phyloP scores from a whole-genome alignment of 1,284 basidiomycete species.

The Papiliotrema terrestris region DNA sequence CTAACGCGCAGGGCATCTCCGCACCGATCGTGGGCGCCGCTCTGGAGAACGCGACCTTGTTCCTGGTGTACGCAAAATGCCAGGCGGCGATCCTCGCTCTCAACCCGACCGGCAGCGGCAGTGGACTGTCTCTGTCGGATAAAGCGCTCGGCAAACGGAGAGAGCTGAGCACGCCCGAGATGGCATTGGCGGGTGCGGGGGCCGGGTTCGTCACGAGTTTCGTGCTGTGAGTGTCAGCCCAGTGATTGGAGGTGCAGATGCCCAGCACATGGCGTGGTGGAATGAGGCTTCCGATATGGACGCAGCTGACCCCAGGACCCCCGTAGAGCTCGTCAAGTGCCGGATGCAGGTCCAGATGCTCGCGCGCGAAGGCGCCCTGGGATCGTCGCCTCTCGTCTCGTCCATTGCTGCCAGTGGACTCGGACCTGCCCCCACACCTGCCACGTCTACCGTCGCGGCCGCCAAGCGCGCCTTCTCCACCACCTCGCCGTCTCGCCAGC shows the following conservation, averaged over 20 bases:
- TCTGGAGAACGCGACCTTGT: conserved; percentile 82
- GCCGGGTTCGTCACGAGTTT: conserved; percentile 80
- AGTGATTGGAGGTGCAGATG: not conserved
- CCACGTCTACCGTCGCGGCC: conserved; percentile 7
- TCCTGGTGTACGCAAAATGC: conserved; percentile 79
- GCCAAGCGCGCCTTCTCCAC: conserved; percentile 10
- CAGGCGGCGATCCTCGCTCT: conserved; percentile 60
- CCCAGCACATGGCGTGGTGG: too few species aligned
- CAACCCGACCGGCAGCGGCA: conserved; percentile 9
- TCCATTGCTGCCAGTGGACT: conserved; percentile 16
- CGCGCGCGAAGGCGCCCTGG: conserved; percentile 48
- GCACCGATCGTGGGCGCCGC: conserved; percentile 88
- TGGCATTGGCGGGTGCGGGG: conserved; percentile 71
- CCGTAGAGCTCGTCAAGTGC: conserved; percentile 88
- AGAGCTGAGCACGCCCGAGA: conserved; percentile 59
- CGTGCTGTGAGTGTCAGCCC: conserved; percentile 59
- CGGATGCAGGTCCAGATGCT: conserved; percentile 95
- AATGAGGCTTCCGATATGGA: not conserved
- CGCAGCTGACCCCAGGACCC: conserved; percentile 58
- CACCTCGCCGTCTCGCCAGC: not conserved
- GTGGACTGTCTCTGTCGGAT: conserved; percentile 32
- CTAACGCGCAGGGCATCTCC: conserved; percentile 65
- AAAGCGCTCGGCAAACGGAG: conserved; percentile 31
- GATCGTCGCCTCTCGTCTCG: conserved; percentile 26
- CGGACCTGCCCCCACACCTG: conserved; percentile 33